Percentiles rank a stretch among this genome's conserved stretches.
Evolutionary conservation across 352 stramenopile genomes (phyloP).

Genomic region (Phytophthora parvispora): DNA sequence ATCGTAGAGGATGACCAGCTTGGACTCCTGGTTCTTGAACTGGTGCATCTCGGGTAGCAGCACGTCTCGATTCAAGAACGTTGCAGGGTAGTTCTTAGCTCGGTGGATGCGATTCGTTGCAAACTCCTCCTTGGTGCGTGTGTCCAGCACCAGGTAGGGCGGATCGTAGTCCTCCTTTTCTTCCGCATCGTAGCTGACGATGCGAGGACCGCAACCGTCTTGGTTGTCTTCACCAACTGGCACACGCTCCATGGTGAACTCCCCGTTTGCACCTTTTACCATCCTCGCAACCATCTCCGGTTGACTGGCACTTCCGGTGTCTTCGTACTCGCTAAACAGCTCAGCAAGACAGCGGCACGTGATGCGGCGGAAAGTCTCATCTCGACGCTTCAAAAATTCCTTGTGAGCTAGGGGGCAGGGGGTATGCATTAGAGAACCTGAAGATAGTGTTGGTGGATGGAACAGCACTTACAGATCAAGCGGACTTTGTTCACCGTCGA

Average conservation of each 20-base stretch:
- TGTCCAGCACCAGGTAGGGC: slow-evolving; percentile 82
- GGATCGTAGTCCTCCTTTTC: slow-evolving; percentile 83
- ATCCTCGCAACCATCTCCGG: slow-evolving; percentile 84
- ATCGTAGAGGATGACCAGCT: slow-evolving; percentile 86
- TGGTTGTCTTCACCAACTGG: slow-evolving; percentile 50
- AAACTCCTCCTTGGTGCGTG: slow-evolving; percentile 76
- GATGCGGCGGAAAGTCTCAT: slow-evolving; percentile 84
- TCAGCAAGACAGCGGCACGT: slow-evolving; percentile 74
- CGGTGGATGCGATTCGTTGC: slow-evolving; percentile 74
- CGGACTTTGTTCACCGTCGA: slow-evolving; percentile 83
- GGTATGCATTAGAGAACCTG: background rate
- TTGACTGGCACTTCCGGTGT: slow-evolving; percentile 49
- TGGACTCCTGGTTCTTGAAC: slow-evolving; percentile 83
- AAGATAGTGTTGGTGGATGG: background rate
- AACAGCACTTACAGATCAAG: slow-evolving; percentile 62
- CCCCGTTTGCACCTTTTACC: slow-evolving; percentile 73
- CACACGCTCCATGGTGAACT: slow-evolving; percentile 79
- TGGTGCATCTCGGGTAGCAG: slow-evolving; percentile 80
- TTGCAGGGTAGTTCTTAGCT: slow-evolving; percentile 70
- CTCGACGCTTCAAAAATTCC: slow-evolving; percentile 84
- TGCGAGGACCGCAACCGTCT: slow-evolving; percentile 53
- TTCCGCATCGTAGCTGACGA: slow-evolving; percentile 84
- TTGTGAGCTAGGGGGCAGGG: slow-evolving; percentile 56
- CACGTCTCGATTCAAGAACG: slow-evolving; percentile 69
- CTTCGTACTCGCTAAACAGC: slow-evolving; percentile 84